phyloP scores from a whole-genome alignment of 2,329 filamentous ascomycete genomes.

The Rutstroemia sp. region DNA sequence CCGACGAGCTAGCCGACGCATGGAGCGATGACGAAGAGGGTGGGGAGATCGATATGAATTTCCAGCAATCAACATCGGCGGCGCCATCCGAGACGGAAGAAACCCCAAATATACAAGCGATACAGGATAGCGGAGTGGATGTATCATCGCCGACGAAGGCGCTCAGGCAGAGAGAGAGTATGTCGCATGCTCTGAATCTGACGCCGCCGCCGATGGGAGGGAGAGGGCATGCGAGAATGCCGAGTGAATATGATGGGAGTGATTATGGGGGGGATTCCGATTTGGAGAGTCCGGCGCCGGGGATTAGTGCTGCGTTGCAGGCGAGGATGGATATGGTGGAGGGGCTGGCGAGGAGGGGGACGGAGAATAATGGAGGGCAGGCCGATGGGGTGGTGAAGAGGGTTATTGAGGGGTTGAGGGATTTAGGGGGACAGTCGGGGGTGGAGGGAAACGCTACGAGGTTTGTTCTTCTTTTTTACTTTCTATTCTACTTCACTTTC shows the following conservation, averaged over 20 bases:
- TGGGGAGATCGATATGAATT: slow-evolving; percentile 38
- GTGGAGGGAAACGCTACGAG: slow-evolving; percentile 67
- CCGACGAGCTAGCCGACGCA: slow-evolving; percentile 72
- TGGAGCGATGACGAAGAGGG: slow-evolving; percentile 60
- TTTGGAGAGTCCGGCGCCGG: slow-evolving; percentile 59
- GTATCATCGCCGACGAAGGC: slow-evolving; percentile 17
- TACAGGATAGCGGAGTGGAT: slow-evolving; percentile 31
- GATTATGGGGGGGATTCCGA: slow-evolving; percentile 70
- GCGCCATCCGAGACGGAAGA: slow-evolving; percentile 10
- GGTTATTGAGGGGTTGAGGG: slow-evolving; percentile 61
- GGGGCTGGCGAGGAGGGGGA: slow-evolving; percentile 57
- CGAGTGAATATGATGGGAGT: slow-evolving; percentile 62
- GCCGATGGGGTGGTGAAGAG: slow-evolving; percentile 60
- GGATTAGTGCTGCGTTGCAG: slow-evolving; percentile 59
- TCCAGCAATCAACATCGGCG: slow-evolving; percentile 16
- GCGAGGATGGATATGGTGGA: slow-evolving; percentile 67
- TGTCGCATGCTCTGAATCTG: slow-evolving; percentile 14
- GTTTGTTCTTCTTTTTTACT: slow-evolving; percentile 34
- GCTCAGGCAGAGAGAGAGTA: slow-evolving; percentile 7
- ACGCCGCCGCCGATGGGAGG: slow-evolving; percentile 18
- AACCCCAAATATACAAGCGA: slow-evolving; percentile 28
- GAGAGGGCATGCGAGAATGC: slow-evolving; percentile 41
- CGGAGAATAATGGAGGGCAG: slow-evolving; percentile 57
- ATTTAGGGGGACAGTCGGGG: slow-evolving; percentile 64
- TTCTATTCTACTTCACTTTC: not conserved